Conservation (phyloP, 768 basidiomycete genomes). For the Chalciporus sphaerocephalus region DNA sequence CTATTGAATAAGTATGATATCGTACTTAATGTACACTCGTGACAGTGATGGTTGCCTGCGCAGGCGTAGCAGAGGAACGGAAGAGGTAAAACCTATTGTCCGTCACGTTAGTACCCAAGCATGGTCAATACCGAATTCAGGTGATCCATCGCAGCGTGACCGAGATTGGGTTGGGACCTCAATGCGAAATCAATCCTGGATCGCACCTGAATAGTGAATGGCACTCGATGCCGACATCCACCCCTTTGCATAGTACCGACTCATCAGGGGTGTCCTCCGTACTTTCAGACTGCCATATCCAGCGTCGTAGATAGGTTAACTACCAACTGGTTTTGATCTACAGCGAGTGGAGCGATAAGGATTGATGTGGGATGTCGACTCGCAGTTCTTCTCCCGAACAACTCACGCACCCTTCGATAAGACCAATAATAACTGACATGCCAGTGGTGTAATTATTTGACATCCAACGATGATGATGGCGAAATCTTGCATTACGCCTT, state of each 20-base stretch:
- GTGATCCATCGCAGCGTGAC: background rate
- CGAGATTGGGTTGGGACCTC: background rate
- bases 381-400: background rate
- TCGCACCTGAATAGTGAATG: too few relatives aligned
- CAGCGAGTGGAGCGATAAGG: background rate
- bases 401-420: too few relatives aligned
- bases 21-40: background rate
- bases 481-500: background rate
- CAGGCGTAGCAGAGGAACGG: background rate
- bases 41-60: background rate
- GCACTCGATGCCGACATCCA: background rate
- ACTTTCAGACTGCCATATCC: background rate
- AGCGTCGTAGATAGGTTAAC: background rate
- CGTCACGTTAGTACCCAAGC: background rate
- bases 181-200: background rate
- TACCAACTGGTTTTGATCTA: background rate
- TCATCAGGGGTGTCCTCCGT: too few relatives aligned
- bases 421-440: too few relatives aligned
- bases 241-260: background rate
- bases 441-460: too few relatives aligned
- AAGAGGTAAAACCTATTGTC: constrained; percentile 11
- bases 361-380: background rate
- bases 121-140: background rate
- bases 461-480: background rate
- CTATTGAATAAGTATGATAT: background rate